A percentile compares a stretch with the other conserved stretches of the same genome.
phyloP scores from a whole-genome alignment of 2,329 filamentous ascomycete genomes.

The Ascochyta rabiei region DNA sequence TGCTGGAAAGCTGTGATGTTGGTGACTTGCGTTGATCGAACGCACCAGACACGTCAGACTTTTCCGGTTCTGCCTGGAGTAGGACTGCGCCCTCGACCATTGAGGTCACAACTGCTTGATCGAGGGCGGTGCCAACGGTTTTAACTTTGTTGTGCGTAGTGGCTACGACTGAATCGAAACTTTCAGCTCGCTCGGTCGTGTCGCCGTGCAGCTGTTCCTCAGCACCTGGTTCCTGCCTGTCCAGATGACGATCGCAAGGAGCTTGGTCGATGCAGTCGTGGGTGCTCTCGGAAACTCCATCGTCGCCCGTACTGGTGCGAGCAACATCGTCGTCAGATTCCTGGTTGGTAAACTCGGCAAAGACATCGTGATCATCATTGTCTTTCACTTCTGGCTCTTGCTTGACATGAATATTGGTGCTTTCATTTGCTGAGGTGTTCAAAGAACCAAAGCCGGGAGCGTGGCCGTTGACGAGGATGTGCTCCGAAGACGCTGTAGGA shows the following conservation, averaged over 20 bases:
- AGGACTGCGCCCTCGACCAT: neutral
- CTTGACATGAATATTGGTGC: neutral
- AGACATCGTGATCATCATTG: neutral
- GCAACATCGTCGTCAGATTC: neutral
- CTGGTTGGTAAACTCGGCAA: conserved; percentile 6
- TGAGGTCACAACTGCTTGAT: neutral
- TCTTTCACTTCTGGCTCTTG: neutral
- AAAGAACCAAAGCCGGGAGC: neutral
- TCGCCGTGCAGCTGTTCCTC: neutral
- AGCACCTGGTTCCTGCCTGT: neutral
- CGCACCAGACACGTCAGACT: no score
- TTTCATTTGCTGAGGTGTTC: neutral
- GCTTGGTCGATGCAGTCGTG: neutral
- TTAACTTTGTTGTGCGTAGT: no score
- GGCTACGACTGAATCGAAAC: neutral
- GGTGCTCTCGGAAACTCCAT: neutral
- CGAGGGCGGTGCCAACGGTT: neutral
- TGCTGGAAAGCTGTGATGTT: no score
- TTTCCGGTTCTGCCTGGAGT: no score
- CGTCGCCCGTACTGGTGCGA: neutral
- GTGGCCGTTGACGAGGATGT: neutral
- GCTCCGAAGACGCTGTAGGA: neutral
- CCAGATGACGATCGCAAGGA: neutral
- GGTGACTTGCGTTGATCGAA: no score
- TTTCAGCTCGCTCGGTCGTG: neutral